Evolutionary conservation across 2,329 filamentous ascomycete genomes (phyloP), one percentile per base, ranked within the genome.

Genomic region (Xylariaceae sp.): DNA sequence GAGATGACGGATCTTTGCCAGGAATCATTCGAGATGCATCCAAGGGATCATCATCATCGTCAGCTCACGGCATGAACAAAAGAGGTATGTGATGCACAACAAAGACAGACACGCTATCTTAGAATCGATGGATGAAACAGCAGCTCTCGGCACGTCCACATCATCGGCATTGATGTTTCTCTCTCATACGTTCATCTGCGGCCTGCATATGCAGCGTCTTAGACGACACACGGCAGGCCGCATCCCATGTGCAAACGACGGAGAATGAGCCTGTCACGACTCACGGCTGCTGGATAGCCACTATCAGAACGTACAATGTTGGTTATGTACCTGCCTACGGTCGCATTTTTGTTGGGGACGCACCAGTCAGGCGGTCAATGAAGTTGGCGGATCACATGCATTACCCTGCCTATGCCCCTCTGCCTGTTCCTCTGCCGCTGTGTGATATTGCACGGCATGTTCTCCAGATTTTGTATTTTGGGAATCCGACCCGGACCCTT

Each of bases 141-240:
- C 5, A 30, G 4, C 23, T 30, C 5, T 30, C 23, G 23, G 23
- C 23, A 30, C 23, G 37, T 42, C 37, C 37, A n/a, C 42, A 42
- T n/a, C 42, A 15, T n/a, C 42, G 42, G n/a, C 42, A 13, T 45
- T 42, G 9, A 42, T 42, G 37, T 42, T 13, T 13, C 13, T n/a
- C 42, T 15, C 37, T 15, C 42, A 15, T 13, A 45, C 42, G 11
- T n/a, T 10, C 37, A 42, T 42, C 10, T 45, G 37, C 37, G 55
- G 48, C 35, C 56, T 59, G 54, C 49, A 53, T 55, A 18, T 52
- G 47, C 48, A 37, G 37, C 45, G 34, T 44, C 51, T 37, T 35
- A n/a, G 37, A 39, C 48, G 52, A n/a, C 42, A 45, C 11, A n/a
- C 42, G 54, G 18, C 18, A 35, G n/a, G 15, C 15, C 15, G 11